A percentile compares a stretch with the other conserved stretches of the same genome.
Conservation (phyloP, 2,329 filamentous ascomycete genomes). For the Phialophora expanda region DNA sequence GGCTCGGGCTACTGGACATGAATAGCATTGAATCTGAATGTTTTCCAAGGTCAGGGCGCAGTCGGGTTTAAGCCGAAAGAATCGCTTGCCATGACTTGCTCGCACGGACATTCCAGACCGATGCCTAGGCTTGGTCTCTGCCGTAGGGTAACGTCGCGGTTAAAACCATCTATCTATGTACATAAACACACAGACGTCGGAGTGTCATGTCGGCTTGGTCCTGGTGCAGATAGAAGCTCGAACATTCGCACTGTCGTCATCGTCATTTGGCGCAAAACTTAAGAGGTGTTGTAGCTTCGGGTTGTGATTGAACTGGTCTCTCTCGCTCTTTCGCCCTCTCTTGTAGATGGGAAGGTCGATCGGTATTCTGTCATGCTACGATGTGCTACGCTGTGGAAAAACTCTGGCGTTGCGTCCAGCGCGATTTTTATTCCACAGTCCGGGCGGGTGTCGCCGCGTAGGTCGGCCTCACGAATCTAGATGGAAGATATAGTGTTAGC, state of each 20-base stretch:
- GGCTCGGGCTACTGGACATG: background rate
- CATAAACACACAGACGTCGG: background rate
- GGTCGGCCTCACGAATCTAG: conserved; percentile 79
- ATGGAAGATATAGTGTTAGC: conserved; percentile 1
- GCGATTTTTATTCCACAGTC: conserved; percentile 59
- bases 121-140: too few species aligned
- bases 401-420: background rate
- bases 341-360: background rate
- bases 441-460: conserved; percentile 73
- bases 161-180: background rate
- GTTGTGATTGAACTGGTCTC: background rate
- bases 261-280: background rate
- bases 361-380: background rate
- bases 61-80: background rate
- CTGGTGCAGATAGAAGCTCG: background rate
- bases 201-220: background rate
- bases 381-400: background rate
- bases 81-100: background rate
- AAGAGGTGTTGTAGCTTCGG: background rate
- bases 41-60: background rate
- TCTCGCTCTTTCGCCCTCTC: background rate
- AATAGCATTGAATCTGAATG: background rate
- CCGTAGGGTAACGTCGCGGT: background rate
- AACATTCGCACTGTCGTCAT: background rate
- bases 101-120: too few species aligned